Conservation (phyloP, 75 land plant genomes). For the Selaginella tamariscina region DNA sequence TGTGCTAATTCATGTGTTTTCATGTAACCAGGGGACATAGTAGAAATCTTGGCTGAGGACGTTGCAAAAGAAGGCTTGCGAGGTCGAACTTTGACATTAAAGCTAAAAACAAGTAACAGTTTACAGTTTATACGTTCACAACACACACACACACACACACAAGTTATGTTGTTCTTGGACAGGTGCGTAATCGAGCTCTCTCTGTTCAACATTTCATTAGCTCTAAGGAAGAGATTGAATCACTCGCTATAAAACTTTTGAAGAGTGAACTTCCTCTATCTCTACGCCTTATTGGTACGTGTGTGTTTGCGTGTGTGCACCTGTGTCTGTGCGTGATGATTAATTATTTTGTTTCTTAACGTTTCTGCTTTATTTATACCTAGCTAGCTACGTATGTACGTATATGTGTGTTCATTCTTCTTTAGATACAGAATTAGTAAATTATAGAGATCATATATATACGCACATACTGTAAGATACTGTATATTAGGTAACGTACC, state of each 20-base stretch:
- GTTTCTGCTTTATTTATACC: not conserved
- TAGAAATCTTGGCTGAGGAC: conserved; percentile 50
- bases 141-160: not conserved
- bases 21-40: conserved; percentile 43
- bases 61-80: conserved; percentile 56
- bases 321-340: no score
- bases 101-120: conserved; percentile 80
- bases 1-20: not conserved
- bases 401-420: no score
- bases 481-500: no score
- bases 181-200: conserved; percentile 71
- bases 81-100: conserved; percentile 74
- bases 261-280: conserved; percentile 80
- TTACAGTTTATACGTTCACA: conserved; percentile 14
- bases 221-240: conserved; percentile 48
- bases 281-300: conserved; percentile 62
- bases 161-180: no score
- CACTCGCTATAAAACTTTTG: conserved; percentile 52
- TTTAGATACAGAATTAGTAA: no score
- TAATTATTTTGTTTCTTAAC: conserved; percentile 15
- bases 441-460: no score
- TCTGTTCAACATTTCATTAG: conserved; percentile 47
- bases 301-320: no score
- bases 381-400: no score
- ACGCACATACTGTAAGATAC: not conserved